Conservation (phyloP, 345 rosid species). For the Eucalyptus coolabah region DNA sequence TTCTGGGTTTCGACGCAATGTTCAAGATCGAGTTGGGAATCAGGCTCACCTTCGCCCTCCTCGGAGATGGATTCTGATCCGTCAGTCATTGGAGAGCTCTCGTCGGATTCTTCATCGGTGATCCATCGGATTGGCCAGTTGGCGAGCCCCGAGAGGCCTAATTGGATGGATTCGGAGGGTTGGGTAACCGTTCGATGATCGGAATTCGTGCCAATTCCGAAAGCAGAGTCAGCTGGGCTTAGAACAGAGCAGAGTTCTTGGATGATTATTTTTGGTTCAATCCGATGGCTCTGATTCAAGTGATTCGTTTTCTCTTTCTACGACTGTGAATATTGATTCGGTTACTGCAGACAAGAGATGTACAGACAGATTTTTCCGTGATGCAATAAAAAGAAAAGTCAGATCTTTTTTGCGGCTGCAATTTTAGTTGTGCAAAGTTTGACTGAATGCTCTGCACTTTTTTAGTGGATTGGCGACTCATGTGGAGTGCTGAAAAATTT, state of each 20-base stretch:
- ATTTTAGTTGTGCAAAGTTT: background rate
- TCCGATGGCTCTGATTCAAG: background rate
- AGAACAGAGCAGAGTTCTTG: background rate
- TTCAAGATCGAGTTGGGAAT: background rate
- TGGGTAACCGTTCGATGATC: background rate
- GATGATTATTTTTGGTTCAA: background rate
- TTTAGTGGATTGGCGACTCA: too few relatives aligned
- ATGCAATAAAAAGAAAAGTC: background rate
- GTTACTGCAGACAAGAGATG: background rate
- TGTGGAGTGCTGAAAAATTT: too few relatives aligned
- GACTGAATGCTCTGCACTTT: background rate
- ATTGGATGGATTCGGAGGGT: background rate
- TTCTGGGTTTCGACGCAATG: rapidly evolving
- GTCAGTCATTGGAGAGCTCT: background rate
- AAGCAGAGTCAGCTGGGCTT: background rate
- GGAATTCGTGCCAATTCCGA: background rate
- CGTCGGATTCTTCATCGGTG: background rate
- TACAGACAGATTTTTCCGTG: background rate
- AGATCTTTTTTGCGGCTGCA: background rate
- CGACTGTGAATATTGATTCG: background rate
- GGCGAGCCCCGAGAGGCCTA: background rate
- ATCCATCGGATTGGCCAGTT: background rate
- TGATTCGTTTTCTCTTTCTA: background rate
- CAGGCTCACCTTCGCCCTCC: background rate
- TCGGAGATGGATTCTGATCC: background rate